phyloP scores from a whole-genome alignment of 345 rosid species.

The Camelina sativa region DNA sequence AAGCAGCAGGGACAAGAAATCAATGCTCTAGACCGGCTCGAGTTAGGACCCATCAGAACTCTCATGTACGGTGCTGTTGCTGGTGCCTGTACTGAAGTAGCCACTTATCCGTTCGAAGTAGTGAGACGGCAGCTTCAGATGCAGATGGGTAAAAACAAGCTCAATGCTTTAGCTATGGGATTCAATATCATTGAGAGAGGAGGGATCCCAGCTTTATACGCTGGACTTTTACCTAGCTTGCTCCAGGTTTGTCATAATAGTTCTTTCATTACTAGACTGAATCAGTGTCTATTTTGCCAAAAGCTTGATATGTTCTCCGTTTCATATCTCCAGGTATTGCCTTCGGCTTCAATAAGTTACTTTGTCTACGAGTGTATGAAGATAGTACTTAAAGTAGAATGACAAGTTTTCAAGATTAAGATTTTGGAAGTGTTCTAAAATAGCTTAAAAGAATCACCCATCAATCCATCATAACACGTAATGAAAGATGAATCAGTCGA shows the following conservation, averaged over 20 bases:
- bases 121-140: conserved; percentile 93
- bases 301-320: conserved; percentile 25
- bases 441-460: conserved; percentile 6
- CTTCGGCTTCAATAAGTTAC: conserved; percentile 92
- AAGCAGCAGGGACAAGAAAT: conserved; percentile 66
- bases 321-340: conserved; percentile 66
- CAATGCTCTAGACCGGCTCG: conserved; percentile 75
- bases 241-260: conserved; percentile 64
- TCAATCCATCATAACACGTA: conserved; percentile 9
- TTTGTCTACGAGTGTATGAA: conserved; percentile 85
- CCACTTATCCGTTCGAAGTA: conserved; percentile 94
- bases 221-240: conserved; percentile 84
- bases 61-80: conserved; percentile 85
- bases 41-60: conserved; percentile 81
- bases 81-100: conserved; percentile 91
- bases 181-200: conserved; percentile 75
- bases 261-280: conserved; percentile 4
- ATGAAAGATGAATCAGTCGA: background rate
- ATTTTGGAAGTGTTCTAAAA: conserved; percentile 8
- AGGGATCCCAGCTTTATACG: conserved; percentile 86
- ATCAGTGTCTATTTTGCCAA: background rate
- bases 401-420: conserved; percentile 1
- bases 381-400: conserved; percentile 85
- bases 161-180: conserved; percentile 69
- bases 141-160: conserved; percentile 68